Conservation (phyloP, 169 alveolate species). For the Plasmodium chabaudi region DNA sequence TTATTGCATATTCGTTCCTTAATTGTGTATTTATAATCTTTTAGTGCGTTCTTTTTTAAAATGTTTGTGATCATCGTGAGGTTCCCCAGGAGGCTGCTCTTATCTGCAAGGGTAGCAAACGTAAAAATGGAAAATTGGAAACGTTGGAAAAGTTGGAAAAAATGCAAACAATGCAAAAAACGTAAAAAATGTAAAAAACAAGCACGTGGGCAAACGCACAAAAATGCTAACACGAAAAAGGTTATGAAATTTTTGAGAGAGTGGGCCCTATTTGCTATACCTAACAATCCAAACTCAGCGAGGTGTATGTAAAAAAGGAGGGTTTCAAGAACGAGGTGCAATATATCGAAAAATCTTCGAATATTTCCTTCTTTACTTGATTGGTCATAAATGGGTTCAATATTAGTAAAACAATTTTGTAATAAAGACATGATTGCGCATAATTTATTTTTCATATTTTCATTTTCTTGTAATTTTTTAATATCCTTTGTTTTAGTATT, state of each 20-base stretch:
- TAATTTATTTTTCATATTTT: background rate
- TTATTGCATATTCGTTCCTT: conserved; percentile 19
- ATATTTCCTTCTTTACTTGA: background rate
- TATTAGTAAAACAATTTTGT: conserved; percentile 6
- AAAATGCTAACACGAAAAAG: too few relatives aligned
- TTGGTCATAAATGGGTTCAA: conserved; percentile 10
- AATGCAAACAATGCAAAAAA: too few relatives aligned
- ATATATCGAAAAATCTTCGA: conserved; percentile 12
- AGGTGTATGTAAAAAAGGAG: conserved; percentile 15
- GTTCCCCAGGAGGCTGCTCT: background rate
- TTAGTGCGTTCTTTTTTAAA: conserved; percentile 25
- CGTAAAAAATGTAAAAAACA: too few relatives aligned
- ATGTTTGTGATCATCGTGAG: conserved; percentile 6
- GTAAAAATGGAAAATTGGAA: too few relatives aligned
- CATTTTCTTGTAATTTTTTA: background rate
- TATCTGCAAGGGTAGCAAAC: conserved; percentile 58
- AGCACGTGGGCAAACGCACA: too few relatives aligned
- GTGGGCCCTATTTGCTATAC: too few relatives aligned
- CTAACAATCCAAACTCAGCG: conserved; percentile 35
- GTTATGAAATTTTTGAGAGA: too few relatives aligned
- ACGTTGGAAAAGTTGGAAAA: too few relatives aligned
- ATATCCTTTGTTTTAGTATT: background rate
- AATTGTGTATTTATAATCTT: conserved; percentile 17
- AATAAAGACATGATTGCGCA: conserved; percentile 1
- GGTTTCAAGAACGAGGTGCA: conserved; percentile 32